Evolutionary conservation across 345 rosid species (phyloP).

Genomic region (Salix caprea): DNA sequence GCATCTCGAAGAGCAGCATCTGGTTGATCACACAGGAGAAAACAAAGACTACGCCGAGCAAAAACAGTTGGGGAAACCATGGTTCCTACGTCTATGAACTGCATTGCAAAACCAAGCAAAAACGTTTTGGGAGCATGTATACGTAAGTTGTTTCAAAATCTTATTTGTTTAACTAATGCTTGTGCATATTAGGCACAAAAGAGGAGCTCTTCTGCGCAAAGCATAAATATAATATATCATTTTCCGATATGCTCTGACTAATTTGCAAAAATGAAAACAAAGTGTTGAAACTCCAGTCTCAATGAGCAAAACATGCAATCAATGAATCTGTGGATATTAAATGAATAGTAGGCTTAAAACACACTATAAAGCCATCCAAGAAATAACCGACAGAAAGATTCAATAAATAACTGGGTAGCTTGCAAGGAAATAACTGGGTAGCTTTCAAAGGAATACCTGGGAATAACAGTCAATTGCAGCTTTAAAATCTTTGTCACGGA

Average conservation of each 20-base stretch:
- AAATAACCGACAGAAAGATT: background rate
- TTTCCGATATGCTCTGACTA: background rate
- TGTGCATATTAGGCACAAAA: background rate
- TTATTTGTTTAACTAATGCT: background rate
- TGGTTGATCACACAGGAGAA: conserved; percentile 75
- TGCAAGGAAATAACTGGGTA: conserved; percentile 46
- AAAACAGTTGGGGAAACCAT: conserved; percentile 92
- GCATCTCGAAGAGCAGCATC: conserved; percentile 91
- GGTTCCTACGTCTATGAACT: conserved; percentile 85
- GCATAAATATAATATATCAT: background rate
- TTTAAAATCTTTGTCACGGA: conserved; percentile 94
- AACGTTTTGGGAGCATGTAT: background rate
- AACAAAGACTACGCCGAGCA: conserved; percentile 89
- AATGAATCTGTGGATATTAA: background rate
- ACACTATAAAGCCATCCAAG: background rate
- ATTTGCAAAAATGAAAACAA: background rate
- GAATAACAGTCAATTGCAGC: conserved; percentile 87
- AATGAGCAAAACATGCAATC: background rate
- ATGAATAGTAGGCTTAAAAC: background rate
- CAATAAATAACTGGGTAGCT: background rate
- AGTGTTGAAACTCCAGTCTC: background rate
- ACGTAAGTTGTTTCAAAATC: background rate
- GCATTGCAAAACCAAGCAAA: conserved; percentile 15
- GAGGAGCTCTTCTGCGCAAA: background rate
- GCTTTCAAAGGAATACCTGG: conserved; percentile 47